A percentile compares a stretch with the other conserved stretches of the same genome.
Evolutionary conservation across 495 filamentous ascomycete species (phyloP).

Genomic region (Sordaria brevicollis): DNA sequence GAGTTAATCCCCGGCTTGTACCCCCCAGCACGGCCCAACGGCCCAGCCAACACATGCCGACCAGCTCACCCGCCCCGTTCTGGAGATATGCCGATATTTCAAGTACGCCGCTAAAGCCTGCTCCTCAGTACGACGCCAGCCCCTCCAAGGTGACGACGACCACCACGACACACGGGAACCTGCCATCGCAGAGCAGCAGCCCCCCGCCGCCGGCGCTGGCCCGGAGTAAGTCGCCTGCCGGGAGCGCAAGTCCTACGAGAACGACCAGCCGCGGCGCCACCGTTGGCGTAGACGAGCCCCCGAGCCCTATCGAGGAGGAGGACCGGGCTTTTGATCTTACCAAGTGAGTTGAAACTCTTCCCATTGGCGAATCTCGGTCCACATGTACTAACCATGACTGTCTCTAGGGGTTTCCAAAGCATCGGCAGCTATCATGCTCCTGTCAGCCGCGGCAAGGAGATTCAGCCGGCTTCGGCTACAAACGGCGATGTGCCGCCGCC

Average conservation of each 20-base stretch:
- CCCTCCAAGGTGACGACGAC: too few relatives aligned
- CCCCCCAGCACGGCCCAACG: slow-evolving; percentile 83
- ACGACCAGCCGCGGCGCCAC: slow-evolving; percentile 2
- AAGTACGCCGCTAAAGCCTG: slow-evolving; percentile 64
- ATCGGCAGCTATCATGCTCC: slow-evolving; percentile 29
- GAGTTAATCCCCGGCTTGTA: slow-evolving; percentile 72
- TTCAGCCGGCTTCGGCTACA: slow-evolving; percentile 9
- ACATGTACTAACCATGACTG: background rate
- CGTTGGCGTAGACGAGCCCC: background rate
- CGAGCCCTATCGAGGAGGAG: slow-evolving; percentile 14
- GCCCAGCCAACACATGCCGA: slow-evolving; percentile 90
- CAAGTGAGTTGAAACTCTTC: slow-evolving; percentile 16
- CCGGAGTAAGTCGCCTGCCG: slow-evolving; percentile 20
- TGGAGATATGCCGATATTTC: slow-evolving; percentile 78
- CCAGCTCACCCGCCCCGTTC: slow-evolving; percentile 92
- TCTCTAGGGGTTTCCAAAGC: slow-evolving; percentile 28
- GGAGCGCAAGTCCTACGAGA: slow-evolving; percentile 19
- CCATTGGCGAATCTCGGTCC: background rate
- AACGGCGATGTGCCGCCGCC: background rate
- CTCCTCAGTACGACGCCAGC: slow-evolving; percentile 46
- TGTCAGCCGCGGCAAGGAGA: slow-evolving; percentile 22
- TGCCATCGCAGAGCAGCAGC: slow-evolving; percentile 54
- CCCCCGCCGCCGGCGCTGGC: slow-evolving; percentile 48
- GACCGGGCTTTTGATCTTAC: slow-evolving; percentile 27
- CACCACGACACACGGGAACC: slow-evolving; percentile 30